Evolutionary conservation across 2,329 filamentous ascomycete genomes (phyloP), one percentile per base, ranked within the genome.

Genomic region (Monilinia laxa): DNA sequence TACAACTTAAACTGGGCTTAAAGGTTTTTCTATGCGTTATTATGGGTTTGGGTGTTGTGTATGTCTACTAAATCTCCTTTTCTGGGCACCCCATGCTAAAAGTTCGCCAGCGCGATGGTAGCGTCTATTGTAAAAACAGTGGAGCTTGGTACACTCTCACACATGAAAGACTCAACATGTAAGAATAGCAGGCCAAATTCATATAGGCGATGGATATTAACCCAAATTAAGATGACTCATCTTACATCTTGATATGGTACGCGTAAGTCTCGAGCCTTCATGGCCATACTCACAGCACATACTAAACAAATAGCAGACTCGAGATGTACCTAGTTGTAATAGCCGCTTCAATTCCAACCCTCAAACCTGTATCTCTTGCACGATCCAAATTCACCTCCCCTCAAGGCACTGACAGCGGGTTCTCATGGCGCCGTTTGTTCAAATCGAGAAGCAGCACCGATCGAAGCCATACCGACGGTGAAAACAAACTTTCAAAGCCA

Each of bases 41-140:
- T 28, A 55, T 55, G 53, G 53, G 53, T 35, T 18, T 55, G 25
- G 53, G 53, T 55, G 28, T 55, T 35, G 14, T 55, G 53, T 55
- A 55, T 35, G 25, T 35, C 14, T 20, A n/a, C 9, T 14, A 4
- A n/a, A 1, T 55, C 53, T 35, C 35, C 4, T 18, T 20, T 35
- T 55, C 31, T 4, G 5, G 14, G 16, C 25, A 31, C n/a, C 25
- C 3, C 31, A 16, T 35, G 16, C 53, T 55, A 10, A 55, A 14
- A 18, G 2, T 31, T 35, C 31, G 7, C 11, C 28, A 55, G 53
- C 20, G 53, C 53, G 20, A 55, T 55, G 28, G 31, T 20, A 55
- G 53, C 53, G 4, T 55, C 53, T 28, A 35, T 55, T 35, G 53
- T 55, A 11, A 55, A 55, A 28, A 55, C 53, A 6, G 53, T 55